These are phyloP conservation scores for Glycyrrhiza uralensis DNA, from an alignment of 306 rosid species.

Conservation along the genomic window DNA sequence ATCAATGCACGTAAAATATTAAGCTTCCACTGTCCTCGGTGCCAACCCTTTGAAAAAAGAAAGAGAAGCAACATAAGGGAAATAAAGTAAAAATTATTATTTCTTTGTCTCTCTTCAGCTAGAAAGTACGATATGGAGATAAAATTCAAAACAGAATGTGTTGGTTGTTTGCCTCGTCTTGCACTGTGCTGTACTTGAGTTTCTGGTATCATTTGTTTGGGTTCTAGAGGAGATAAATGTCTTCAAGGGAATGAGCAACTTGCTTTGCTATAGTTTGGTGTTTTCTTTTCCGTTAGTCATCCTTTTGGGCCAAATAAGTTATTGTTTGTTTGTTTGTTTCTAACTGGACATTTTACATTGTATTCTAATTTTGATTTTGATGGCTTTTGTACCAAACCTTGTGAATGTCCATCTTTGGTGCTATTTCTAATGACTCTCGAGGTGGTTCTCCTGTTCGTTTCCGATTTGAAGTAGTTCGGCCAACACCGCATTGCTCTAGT, in stretches of 20 bases:
- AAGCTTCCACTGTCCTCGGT: neutral
- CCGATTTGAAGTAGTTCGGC: constrained; percentile 17
- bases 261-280: constrained; percentile 1
- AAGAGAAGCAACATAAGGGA: neutral
- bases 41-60: neutral
- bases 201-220: neutral
- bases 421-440: constrained; percentile 33
- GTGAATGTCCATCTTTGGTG: constrained; percentile 21
- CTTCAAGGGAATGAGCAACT: constrained; percentile 4
- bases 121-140: neutral
- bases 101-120: neutral
- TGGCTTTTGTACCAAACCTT: constrained; percentile 12
- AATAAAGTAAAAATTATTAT: neutral
- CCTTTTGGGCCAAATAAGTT: neutral
- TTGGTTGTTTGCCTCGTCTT: constrained; percentile 11
- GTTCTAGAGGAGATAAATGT: constrained; percentile 4
- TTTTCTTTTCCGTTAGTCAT: neutral
- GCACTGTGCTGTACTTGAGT: constrained; percentile 8
- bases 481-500: constrained; percentile 6
- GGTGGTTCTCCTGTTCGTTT: constrained; percentile 27
- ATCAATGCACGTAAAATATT: neutral
- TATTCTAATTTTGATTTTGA: neutral
- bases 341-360: neutral
- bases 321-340: constrained; percentile 20
- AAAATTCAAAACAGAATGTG: neutral